Evolutionary conservation across 768 basidiomycete species (phyloP).

Genomic region (Dentipellis fragilis): DNA sequence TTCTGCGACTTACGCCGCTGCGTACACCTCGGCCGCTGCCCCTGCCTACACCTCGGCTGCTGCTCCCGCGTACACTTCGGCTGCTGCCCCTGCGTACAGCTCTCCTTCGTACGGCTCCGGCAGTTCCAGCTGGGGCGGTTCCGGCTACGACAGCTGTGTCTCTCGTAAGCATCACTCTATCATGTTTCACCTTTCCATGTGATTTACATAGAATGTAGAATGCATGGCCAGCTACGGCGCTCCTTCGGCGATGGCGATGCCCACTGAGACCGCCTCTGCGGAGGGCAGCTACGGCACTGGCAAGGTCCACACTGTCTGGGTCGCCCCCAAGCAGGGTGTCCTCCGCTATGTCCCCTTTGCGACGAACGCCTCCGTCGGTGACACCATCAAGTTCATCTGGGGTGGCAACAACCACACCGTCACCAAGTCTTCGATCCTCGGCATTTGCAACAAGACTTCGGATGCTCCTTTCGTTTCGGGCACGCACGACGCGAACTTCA

Average conservation of each 20-base stretch:
- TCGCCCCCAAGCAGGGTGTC: conserved; percentile 69
- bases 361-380: conserved; percentile 65
- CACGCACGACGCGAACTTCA: conserved; percentile 48
- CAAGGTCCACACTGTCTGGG: conserved; percentile 64
- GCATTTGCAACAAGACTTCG: conserved; percentile 63
- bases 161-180: conserved; percentile 40
- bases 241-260: conserved; percentile 20
- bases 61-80: background rate
- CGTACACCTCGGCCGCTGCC: background rate
- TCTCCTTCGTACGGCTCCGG: conserved; percentile 54
- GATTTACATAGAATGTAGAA: conserved; percentile 29
- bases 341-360: conserved; percentile 70
- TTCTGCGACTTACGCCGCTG: background rate
- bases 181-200: conserved; percentile 2
- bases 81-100: conserved; percentile 10
- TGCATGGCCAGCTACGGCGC: conserved; percentile 53
- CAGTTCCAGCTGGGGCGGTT: conserved; percentile 42
- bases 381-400: conserved; percentile 73
- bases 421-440: conserved; percentile 61
- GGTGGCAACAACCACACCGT: conserved; percentile 74
- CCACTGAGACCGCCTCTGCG: conserved; percentile 15
- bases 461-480: conserved; percentile 58
- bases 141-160: conserved; percentile 58
- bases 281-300: conserved; percentile 35
- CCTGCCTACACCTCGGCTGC: background rate